phyloP scores from a whole-genome alignment of 495 filamentous ascomycete species.

The Penicillium desertorum region DNA sequence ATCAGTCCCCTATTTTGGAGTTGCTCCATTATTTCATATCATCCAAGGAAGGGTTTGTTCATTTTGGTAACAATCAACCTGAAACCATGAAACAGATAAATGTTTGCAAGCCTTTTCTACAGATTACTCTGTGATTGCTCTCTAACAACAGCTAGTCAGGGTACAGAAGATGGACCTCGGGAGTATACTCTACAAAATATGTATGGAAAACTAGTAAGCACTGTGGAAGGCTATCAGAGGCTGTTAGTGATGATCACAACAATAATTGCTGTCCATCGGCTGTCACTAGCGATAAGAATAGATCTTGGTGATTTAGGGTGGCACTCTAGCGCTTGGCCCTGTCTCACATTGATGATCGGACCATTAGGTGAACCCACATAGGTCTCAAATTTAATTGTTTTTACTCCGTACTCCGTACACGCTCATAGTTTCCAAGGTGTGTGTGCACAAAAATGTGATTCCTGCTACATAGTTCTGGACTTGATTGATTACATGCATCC shows the following conservation, averaged over 20 bases:
- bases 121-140: not conserved
- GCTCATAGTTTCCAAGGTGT: not conserved
- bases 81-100: slow-evolving; percentile 5
- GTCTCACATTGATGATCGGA: slow-evolving; percentile 15
- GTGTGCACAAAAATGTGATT: slow-evolving; percentile 1
- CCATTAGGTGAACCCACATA: not conserved
- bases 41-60: not conserved
- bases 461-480: not conserved
- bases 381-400: not conserved
- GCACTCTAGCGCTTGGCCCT: slow-evolving; percentile 2
- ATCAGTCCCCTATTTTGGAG: slow-evolving; percentile 2
- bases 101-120: not conserved
- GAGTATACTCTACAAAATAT: not conserved
- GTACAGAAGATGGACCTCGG: not conserved
- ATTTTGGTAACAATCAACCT: slow-evolving; percentile 4
- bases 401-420: no score
- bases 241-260: slow-evolving; percentile 2
- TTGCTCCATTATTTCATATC: not conserved
- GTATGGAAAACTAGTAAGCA: not conserved
- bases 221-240: not conserved
- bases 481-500: slow-evolving; percentile 3
- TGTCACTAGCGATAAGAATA: slow-evolving; percentile 3
- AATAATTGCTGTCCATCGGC: slow-evolving; percentile 1
- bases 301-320: slow-evolving; percentile 3
- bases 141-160: not conserved